A percentile compares a stretch with the other conserved stretches of the same genome.
phyloP scores from a whole-genome alignment of 2,329 filamentous ascomycete species.

The Metarhizium robertsii region DNA sequence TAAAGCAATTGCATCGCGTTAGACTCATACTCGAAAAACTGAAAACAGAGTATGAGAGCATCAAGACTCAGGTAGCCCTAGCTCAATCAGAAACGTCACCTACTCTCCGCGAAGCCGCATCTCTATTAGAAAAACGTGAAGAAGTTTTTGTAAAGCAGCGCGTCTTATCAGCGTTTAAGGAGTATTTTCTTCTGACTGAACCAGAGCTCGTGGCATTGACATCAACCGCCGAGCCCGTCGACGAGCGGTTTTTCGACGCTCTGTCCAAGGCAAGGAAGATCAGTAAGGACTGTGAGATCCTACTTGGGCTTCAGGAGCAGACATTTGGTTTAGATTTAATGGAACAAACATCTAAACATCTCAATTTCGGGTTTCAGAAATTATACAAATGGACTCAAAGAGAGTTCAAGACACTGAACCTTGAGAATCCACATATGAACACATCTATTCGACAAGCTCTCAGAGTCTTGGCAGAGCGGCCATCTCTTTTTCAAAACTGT shows the following conservation, averaged over 20 bases:
- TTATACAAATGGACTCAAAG: slow-evolving; percentile 91
- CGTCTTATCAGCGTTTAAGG: slow-evolving; percentile 65
- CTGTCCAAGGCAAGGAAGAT: slow-evolving; percentile 78
- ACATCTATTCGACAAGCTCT: slow-evolving; percentile 74
- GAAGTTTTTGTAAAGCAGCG: slow-evolving; percentile 73
- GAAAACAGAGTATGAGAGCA: slow-evolving; percentile 70
- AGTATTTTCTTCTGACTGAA: slow-evolving; percentile 77
- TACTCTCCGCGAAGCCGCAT: slow-evolving; percentile 67
- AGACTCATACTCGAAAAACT: slow-evolving; percentile 68
- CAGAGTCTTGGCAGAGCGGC: slow-evolving; percentile 79
- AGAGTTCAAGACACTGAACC: slow-evolving; percentile 83
- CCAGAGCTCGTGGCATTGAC: slow-evolving; percentile 70
- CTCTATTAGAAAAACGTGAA: slow-evolving; percentile 61
- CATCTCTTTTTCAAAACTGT: slow-evolving; percentile 85
- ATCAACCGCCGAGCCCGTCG: slow-evolving; percentile 69
- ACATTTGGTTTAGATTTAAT: slow-evolving; percentile 81
- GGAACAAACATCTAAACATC: slow-evolving; percentile 76
- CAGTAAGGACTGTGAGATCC: slow-evolving; percentile 75
- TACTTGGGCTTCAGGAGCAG: slow-evolving; percentile 86
- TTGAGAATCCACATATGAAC: slow-evolving; percentile 91
- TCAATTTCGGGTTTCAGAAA: slow-evolving; percentile 90
- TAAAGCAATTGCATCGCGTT: slow-evolving; percentile 77
- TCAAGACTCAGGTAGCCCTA: slow-evolving; percentile 67
- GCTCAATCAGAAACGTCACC: slow-evolving; percentile 66
- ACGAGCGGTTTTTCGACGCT: slow-evolving; percentile 74